phyloP scores from a whole-genome alignment of 2,329 filamentous ascomycete genomes.

The Sarocladium brachiariae region DNA sequence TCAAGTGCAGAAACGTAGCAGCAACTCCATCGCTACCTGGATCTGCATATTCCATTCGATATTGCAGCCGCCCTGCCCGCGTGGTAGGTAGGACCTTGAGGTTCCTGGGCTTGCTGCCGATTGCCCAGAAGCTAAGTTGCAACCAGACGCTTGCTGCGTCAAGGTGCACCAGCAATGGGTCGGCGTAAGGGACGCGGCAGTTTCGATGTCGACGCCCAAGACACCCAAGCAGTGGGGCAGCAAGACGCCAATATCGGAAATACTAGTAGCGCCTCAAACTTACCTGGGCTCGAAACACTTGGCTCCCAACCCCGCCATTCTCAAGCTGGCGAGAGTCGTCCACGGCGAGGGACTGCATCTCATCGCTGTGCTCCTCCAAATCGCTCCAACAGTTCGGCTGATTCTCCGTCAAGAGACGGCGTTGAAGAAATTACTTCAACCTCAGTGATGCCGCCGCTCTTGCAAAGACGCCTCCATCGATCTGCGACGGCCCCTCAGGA shows the following conservation, averaged over 20 bases:
- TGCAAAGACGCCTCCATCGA: constrained; percentile 2
- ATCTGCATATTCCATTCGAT: constrained; percentile 8
- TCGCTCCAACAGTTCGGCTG: background rate
- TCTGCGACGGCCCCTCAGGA: constrained; percentile 4
- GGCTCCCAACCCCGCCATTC: constrained; percentile 5
- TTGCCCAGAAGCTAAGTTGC: background rate
- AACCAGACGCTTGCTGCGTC: background rate
- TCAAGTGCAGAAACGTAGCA: background rate
- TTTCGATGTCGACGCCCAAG: constrained; percentile 6
- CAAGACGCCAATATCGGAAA: background rate
- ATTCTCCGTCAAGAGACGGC: background rate
- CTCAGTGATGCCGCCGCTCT: constrained; percentile 5
- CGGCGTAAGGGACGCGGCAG: background rate
- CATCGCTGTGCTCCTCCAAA: background rate
- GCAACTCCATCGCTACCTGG: background rate
- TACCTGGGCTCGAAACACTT: background rate
- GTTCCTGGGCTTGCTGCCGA: background rate
- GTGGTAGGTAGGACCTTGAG: background rate
- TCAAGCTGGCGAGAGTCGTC: background rate
- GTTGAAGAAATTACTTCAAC: background rate
- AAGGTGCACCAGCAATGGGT: background rate
- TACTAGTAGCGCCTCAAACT: background rate
- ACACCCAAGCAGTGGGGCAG: background rate
- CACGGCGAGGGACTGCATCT: background rate
- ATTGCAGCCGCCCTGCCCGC: background rate